These are phyloP conservation scores for Colletotrichum kahawae DNA, from an alignment of 2,329 filamentous ascomycete species.

Conservation along the genomic window DNA sequence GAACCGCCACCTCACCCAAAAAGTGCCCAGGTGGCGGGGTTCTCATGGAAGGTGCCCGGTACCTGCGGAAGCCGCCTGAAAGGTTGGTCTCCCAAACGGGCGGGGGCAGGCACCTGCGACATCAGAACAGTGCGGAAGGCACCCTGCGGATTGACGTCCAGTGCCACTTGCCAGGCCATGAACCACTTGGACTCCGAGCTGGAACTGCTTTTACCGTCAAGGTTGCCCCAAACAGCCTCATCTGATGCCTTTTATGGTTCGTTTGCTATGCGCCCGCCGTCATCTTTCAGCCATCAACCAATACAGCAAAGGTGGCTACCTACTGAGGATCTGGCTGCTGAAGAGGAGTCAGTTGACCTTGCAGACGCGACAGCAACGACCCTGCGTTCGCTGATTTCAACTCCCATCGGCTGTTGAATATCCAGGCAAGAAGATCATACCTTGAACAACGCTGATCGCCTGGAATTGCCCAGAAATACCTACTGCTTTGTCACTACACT, in stretches of 20 bases:
- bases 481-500: not conserved
- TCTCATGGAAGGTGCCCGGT: not conserved
- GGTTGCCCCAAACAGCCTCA: not conserved
- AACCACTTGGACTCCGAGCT: conserved; percentile 8
- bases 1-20: too few species aligned
- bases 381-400: not conserved
- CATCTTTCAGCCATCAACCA: not conserved
- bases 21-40: not conserved
- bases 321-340: not conserved
- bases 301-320: not conserved
- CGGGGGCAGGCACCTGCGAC: not conserved
- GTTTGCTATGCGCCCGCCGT: not conserved
- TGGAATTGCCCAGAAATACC: not conserved
- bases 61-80: not conserved
- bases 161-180: conserved; percentile 1
- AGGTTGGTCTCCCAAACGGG: not conserved
- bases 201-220: not conserved
- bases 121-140: not conserved
- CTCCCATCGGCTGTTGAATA: not conserved
- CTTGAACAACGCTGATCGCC: not conserved
- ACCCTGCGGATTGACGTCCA: not conserved
- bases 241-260: not conserved
- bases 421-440: not conserved
- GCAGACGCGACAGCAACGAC: not conserved
- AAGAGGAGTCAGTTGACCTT: not conserved